Percentiles rank a stretch among this genome's conserved stretches.
These are phyloP conservation scores for Rhynchospora breviuscula DNA, from an alignment of 176 grass and related monocot genomes.

Conservation along the genomic window DNA sequence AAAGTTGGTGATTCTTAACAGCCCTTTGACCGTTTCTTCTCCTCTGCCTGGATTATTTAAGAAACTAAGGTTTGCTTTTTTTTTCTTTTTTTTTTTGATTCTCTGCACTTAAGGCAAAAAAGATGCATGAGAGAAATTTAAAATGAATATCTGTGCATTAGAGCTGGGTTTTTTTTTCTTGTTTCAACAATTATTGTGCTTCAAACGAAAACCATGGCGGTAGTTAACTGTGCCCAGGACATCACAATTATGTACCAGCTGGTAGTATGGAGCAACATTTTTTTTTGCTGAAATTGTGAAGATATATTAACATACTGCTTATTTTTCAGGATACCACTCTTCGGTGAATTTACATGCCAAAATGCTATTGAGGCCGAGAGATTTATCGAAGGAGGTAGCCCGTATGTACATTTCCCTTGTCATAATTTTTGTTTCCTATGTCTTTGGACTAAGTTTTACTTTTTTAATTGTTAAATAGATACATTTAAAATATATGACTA, in stretches of 20 bases:
- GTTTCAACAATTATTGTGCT: neutral
- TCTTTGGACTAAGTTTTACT: neutral
- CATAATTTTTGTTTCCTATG: slow-evolving; percentile 24
- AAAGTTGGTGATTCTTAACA: slow-evolving; percentile 86
- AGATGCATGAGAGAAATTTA: neutral
- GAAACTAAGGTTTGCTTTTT: slow-evolving; percentile 54
- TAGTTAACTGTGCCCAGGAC: neutral
- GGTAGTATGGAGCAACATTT: neutral
- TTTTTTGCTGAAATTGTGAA: neutral
- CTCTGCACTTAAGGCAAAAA: slow-evolving; percentile 10
- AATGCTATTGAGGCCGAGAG: slow-evolving; percentile 92
- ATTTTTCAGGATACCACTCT: slow-evolving; percentile 53
- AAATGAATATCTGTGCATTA: neutral
- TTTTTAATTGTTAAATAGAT: neutral
- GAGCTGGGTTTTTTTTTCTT: neutral
- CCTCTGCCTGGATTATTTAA: slow-evolving; percentile 81
- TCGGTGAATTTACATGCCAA: slow-evolving; percentile 96
- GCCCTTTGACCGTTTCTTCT: slow-evolving; percentile 76
- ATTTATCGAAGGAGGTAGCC: slow-evolving; percentile 98
- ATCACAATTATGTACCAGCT: neutral
- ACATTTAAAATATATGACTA: neutral
- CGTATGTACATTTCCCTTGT: slow-evolving; percentile 60
- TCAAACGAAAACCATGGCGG: neutral
- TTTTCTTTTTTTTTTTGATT: slow-evolving; percentile 13
- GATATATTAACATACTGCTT: neutral